Evolutionary conservation across 139 green algal species (phyloP).

Genomic region (Asterochloris sp.): DNA sequence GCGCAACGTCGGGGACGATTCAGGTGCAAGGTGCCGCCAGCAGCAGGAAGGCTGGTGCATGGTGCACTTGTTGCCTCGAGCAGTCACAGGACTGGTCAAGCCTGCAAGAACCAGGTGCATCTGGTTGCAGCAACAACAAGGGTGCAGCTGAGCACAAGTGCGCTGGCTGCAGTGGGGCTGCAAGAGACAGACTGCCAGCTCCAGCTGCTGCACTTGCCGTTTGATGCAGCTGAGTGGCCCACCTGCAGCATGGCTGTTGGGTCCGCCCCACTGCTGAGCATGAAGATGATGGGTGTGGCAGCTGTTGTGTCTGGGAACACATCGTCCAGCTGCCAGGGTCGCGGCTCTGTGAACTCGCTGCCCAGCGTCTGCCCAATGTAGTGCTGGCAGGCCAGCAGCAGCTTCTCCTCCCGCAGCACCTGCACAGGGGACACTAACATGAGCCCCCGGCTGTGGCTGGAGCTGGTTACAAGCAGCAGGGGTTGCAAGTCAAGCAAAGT

Average conservation of each 20-base stretch:
- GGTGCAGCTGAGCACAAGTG: too few species aligned
- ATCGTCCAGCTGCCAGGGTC: constrained; percentile 78
- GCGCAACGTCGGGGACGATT: not conserved
- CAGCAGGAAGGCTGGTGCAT: not conserved
- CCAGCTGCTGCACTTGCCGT: too few species aligned
- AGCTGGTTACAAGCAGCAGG: not conserved
- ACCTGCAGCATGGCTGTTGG: constrained; percentile 59
- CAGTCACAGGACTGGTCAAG: too few species aligned
- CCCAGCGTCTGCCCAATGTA: constrained; percentile 66
- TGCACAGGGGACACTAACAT: not conserved
- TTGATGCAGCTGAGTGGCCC: not conserved
- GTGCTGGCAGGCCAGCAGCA: constrained; percentile 45
- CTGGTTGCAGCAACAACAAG: too few species aligned
- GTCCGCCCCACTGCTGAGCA: constrained; percentile 81
- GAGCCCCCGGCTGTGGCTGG: too few species aligned
- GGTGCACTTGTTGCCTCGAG: too few species aligned
- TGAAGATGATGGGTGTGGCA: constrained; percentile 79
- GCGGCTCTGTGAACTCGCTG: constrained; percentile 61
- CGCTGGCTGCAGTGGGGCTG: too few species aligned
- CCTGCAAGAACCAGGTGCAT: too few species aligned
- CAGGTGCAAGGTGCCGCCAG: not conserved
- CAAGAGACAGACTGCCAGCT: too few species aligned
- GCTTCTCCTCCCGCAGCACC: constrained; percentile 66
- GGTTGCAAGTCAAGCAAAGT: too few species aligned
- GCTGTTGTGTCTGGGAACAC: constrained; percentile 69